Percentiles rank a stretch among this genome's conserved stretches.
phyloP scores from a whole-genome alignment of 2,329 filamentous ascomycete species.

The Sporothrix curviconia region DNA sequence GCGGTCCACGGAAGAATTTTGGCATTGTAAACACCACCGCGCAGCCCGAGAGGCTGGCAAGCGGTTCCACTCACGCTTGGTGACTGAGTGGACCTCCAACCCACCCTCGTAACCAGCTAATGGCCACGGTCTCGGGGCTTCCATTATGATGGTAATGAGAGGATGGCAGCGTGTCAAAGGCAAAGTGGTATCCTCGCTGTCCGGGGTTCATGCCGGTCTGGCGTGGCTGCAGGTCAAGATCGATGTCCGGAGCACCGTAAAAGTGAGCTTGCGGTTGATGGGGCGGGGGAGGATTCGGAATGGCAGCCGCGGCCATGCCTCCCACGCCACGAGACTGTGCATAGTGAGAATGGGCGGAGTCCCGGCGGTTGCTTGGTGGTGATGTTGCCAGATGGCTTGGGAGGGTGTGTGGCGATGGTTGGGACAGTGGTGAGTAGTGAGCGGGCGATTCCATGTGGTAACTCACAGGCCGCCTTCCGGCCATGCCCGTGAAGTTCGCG shows the following conservation, averaged over 20 bases:
- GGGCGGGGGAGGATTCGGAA: constrained; percentile 56
- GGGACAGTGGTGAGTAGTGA: constrained; percentile 28
- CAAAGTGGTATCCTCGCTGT: constrained; percentile 69
- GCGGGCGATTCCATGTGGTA: constrained; percentile 43
- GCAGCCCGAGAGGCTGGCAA: constrained; percentile 66
- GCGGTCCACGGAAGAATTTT: constrained; percentile 71
- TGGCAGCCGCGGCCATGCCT: not conserved
- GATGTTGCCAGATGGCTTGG: constrained; percentile 31
- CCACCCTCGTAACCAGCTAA: constrained; percentile 77
- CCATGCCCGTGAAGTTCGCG: constrained; percentile 10
- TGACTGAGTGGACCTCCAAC: constrained; percentile 67
- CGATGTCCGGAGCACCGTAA: constrained; percentile 67
- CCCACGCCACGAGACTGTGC: constrained; percentile 36
- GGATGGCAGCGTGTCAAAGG: constrained; percentile 66
- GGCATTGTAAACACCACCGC: constrained; percentile 72
- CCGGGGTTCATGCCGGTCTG: constrained; percentile 52
- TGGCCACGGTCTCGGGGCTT: constrained; percentile 55
- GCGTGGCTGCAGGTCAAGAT: constrained; percentile 47
- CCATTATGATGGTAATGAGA: constrained; percentile 26
- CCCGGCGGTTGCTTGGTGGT: constrained; percentile 35
- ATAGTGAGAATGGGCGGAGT: constrained; percentile 47
- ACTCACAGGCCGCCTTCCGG: constrained; percentile 43
- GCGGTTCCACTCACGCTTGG: constrained; percentile 61
- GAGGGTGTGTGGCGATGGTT: constrained; percentile 30
- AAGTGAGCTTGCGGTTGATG: constrained; percentile 73